Percentiles rank a stretch among this genome's conserved stretches.
phyloP scores from a whole-genome alignment of 179 eudicot genomes.

The Corrigiola litoralis region DNA sequence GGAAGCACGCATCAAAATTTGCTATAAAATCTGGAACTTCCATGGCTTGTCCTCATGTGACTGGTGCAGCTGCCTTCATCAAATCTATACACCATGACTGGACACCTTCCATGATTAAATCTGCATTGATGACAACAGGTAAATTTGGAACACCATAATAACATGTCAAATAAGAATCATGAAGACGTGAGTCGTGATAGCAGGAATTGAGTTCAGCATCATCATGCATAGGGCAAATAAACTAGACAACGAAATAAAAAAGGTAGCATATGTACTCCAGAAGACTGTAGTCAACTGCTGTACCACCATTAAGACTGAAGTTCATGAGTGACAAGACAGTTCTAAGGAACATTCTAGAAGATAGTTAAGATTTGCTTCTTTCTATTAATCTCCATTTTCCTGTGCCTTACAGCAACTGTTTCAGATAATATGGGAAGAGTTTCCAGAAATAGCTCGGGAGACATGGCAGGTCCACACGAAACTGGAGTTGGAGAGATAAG shows the following conservation, averaged over 20 bases:
- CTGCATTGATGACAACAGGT: constrained; percentile 97
- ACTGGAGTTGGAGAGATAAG: constrained; percentile 52
- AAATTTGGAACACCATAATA: background rate
- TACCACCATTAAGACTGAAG: no score
- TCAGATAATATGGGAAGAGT: constrained; percentile 37
- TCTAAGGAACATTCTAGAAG: background rate
- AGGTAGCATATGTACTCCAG: background rate
- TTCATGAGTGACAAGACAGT: no score
- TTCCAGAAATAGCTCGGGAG: constrained; percentile 34
- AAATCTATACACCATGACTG: constrained; percentile 69
- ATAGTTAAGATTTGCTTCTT: background rate
- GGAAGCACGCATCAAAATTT: constrained; percentile 31
- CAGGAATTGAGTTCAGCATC: no score
- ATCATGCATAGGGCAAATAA: background rate
- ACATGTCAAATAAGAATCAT: background rate
- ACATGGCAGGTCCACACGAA: constrained; percentile 45
- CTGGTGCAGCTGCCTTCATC: constrained; percentile 78
- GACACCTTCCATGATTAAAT: constrained; percentile 88
- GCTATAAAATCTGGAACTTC: constrained; percentile 76
- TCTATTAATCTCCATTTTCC: background rate
- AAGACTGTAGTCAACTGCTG: background rate
- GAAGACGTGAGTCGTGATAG: no score
- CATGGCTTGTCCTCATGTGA: constrained; percentile 93
- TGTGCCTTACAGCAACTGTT: constrained; percentile 36
- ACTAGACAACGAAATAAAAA: background rate